A percentile compares a stretch with the other conserved stretches of the same genome.
These are phyloP conservation scores for Chlorophyllum brunneum DNA, from an alignment of 768 basidiomycete species.

Conservation along the genomic window DNA sequence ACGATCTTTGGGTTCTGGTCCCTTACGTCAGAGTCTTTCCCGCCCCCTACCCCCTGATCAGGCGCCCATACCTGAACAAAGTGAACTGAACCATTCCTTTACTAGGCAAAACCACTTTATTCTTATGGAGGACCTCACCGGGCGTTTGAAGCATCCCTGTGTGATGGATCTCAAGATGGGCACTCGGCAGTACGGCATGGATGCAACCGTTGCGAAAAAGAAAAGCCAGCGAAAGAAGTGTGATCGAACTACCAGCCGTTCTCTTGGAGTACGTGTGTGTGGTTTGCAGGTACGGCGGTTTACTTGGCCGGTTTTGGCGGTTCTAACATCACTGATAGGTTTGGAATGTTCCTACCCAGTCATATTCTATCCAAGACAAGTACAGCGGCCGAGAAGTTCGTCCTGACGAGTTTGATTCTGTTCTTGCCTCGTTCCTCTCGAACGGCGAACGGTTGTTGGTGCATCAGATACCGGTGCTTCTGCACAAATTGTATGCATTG, in stretches of 20 bases:
- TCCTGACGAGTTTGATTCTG: conserved; percentile 77
- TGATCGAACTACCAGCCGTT: conserved; percentile 89
- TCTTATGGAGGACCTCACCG: conserved; percentile 98
- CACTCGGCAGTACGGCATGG: conserved; percentile 97
- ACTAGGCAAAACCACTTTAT: conserved; percentile 97
- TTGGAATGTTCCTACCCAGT: conserved; percentile 83
- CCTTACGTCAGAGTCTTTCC: conserved; percentile 22
- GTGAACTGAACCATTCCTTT: conserved; percentile 38
- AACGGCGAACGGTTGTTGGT: conserved; percentile 82
- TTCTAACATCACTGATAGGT: conserved; percentile 51
- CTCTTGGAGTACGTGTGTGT: conserved; percentile 89
- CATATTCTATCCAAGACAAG: conserved; percentile 93
- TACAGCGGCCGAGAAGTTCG: conserved; percentile 91
- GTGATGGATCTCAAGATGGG: conserved; percentile 99
- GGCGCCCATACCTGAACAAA: conserved; percentile 30
- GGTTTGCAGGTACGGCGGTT: conserved; percentile 89
- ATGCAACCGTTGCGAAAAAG: conserved; percentile 89
- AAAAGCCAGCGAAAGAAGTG: conserved; percentile 99
- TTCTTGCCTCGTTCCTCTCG: conserved; percentile 79
- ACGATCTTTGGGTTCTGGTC: conserved; percentile 33
- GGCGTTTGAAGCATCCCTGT: conserved; percentile 85
- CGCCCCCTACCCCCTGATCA: conserved; percentile 24
- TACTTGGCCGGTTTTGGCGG: neutral
- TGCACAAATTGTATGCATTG: conserved; percentile 91
- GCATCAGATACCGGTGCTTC: conserved; percentile 88